phyloP scores from a whole-genome alignment of 208 protist species.

The Leishmania lainsoni region DNA sequence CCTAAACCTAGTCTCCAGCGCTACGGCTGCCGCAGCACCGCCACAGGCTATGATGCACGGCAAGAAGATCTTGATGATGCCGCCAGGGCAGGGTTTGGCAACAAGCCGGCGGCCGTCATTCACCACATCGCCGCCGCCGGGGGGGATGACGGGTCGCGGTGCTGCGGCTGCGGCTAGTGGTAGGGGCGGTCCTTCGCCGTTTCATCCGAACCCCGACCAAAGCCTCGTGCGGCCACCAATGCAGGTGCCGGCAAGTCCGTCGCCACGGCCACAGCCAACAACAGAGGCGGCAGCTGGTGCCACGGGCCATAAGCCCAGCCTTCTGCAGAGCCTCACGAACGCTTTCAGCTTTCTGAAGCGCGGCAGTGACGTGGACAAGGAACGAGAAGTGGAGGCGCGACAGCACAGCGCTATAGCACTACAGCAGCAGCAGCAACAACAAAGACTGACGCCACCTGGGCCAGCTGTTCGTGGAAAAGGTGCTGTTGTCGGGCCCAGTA shows the following conservation, averaged over 20 bases:
- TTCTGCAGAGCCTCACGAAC: conserved; percentile 3
- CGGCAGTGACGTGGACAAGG: conserved; percentile 1
- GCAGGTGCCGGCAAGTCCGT: background rate
- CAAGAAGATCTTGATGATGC: conserved; percentile 23
- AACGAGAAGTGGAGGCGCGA: background rate
- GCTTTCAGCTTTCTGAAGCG: conserved; percentile 14
- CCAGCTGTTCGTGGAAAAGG: background rate
- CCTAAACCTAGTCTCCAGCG: background rate
- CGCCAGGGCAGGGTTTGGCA: background rate
- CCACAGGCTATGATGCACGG: background rate
- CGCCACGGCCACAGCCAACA: conserved; percentile 1
- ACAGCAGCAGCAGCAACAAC: background rate
- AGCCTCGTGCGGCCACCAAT: background rate
- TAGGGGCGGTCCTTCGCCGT: background rate
- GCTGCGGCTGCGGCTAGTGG: background rate
- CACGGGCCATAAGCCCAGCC: background rate
- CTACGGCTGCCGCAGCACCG: background rate
- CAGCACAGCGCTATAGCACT: background rate
- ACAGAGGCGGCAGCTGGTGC: background rate
- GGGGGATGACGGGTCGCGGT: background rate
- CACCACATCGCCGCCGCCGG: background rate
- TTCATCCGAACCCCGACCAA: background rate
- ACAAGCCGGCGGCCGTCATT: background rate
- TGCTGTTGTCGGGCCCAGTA: background rate
- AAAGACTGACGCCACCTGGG: background rate